A percentile compares a stretch with the other conserved stretches of the same genome.
These are phyloP conservation scores for Populus ilicifolia DNA, from an alignment of 345 rosid species.

Conservation along the genomic window DNA sequence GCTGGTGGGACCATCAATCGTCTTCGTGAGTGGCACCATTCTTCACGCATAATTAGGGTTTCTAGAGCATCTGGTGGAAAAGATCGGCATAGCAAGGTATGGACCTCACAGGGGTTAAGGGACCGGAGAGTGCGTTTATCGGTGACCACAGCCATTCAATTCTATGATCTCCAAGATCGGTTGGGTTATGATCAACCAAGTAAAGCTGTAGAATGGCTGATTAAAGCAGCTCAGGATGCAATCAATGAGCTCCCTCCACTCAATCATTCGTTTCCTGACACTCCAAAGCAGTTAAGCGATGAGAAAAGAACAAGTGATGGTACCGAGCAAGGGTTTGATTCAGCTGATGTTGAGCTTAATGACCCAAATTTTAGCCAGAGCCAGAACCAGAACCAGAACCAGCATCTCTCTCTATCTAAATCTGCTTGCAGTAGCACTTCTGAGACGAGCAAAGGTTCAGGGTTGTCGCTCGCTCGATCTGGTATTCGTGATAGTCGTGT, in stretches of 20 bases:
- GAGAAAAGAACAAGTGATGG: slow-evolving; percentile 50
- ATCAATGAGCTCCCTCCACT: slow-evolving; percentile 87
- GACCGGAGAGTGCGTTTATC: slow-evolving; percentile 92
- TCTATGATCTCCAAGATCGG: slow-evolving; percentile 91
- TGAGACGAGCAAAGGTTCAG: slow-evolving; percentile 87
- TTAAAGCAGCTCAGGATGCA: slow-evolving; percentile 76
- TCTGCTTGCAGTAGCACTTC: slow-evolving; percentile 95
- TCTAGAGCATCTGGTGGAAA: slow-evolving; percentile 95
- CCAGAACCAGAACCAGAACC: slow-evolving; percentile 58
- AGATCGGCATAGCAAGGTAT: slow-evolving; percentile 97
- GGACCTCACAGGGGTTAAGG: slow-evolving; percentile 83
- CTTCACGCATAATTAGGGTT: slow-evolving; percentile 90
- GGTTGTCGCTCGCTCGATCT: slow-evolving; percentile 68
- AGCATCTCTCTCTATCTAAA: slow-evolving; percentile 62
- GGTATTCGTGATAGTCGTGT: slow-evolving; percentile 56
- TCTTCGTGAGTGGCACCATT: slow-evolving; percentile 65
- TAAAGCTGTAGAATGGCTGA: slow-evolving; percentile 96
- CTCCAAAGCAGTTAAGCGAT: slow-evolving; percentile 56
- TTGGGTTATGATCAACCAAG: slow-evolving; percentile 95
- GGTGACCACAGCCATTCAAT: slow-evolving; percentile 84
- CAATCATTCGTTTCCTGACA: slow-evolving; percentile 54
- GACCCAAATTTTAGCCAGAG: slow-evolving; percentile 41
- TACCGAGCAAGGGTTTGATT: slow-evolving; percentile 43
- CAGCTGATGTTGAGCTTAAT: slow-evolving; percentile 52
- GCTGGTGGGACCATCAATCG: slow-evolving; percentile 29